These are phyloP conservation scores for Thielaviopsis punctulata DNA, from an alignment of 2,329 filamentous ascomycete genomes.

Conservation along the genomic window DNA sequence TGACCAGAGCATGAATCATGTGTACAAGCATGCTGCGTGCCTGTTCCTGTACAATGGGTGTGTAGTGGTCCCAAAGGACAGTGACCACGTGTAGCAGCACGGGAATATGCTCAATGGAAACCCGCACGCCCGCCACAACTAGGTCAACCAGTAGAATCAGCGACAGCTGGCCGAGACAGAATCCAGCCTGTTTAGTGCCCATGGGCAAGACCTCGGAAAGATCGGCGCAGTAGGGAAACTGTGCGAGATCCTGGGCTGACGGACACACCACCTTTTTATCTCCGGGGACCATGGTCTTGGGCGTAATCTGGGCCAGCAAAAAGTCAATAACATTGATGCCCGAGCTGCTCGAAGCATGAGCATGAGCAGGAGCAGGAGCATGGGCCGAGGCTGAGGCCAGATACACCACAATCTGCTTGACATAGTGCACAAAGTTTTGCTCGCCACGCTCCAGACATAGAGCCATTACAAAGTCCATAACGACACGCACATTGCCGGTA, in stretches of 20 bases:
- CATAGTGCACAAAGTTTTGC: conserved; percentile 95
- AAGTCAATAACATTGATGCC: conserved; percentile 91
- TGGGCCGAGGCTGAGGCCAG: conserved; percentile 37
- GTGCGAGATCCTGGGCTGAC: conserved; percentile 53
- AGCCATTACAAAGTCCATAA: conserved; percentile 90
- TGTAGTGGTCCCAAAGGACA: conserved; percentile 96
- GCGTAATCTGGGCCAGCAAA: conserved; percentile 73
- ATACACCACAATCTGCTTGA: conserved; percentile 96
- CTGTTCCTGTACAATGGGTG: conserved; percentile 84
- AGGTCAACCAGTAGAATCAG: conserved; percentile 88
- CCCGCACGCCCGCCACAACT: conserved; percentile 78
- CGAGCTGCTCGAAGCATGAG: conserved; percentile 19
- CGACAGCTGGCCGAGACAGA: conserved; percentile 83
- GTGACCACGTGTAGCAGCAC: conserved; percentile 79
- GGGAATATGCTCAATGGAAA: conserved; percentile 64
- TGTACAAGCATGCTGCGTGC: conserved; percentile 96
- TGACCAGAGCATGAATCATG: conserved; percentile 87
- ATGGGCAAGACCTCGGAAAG: conserved; percentile 61
- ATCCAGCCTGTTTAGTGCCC: conserved; percentile 79
- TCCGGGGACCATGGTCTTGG: conserved; percentile 91
- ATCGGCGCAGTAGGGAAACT: conserved; percentile 80
- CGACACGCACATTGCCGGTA: conserved; percentile 81
- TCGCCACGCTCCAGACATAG: conserved; percentile 86
- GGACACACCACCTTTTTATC: conserved; percentile 57
- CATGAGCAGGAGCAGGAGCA: no score